Evolutionary conservation across 176 grass and related monocot genomes (phyloP).

Genomic region (Saccharum officinarum): DNA sequence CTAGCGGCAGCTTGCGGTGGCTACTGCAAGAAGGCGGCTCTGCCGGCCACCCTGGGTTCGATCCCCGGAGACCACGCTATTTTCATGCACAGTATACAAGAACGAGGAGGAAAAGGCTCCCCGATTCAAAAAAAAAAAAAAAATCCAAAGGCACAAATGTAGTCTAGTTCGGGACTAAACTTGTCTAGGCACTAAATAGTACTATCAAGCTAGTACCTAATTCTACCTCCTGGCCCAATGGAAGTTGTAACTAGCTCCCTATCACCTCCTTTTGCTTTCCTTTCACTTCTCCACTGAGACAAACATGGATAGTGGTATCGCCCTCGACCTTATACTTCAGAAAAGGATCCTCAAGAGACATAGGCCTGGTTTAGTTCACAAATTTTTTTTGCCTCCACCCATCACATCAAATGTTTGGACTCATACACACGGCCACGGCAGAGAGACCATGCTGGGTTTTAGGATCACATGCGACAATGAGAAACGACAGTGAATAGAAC

Average conservation of each 20-base stretch:
- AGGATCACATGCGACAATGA: background rate
- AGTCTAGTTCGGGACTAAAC: background rate
- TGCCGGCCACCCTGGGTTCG: no score
- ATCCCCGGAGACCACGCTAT: no score
- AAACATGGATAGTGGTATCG: background rate
- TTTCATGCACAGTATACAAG: no score
- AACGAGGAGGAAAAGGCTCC: no score
- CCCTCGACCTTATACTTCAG: background rate
- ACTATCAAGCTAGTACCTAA: background rate
- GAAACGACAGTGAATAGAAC: background rate
- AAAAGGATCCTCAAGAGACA: conserved; percentile 11
- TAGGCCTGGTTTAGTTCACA: background rate
- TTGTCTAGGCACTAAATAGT: background rate
- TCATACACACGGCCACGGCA: background rate
- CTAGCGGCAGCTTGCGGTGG: no score
- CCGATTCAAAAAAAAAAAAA: background rate
- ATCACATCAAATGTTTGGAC: no score
- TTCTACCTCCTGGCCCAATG: background rate
- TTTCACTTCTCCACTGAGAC: background rate
- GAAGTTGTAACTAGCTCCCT: background rate
- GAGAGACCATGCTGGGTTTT: background rate
- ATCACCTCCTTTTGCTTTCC: background rate
- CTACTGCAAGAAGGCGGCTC: no score
- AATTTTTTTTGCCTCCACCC: no score
- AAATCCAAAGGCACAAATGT: conserved; percentile 6